Base-by-base conservation (phyloP, 306 rosid species). In the Benincasa hispida region DNA sequence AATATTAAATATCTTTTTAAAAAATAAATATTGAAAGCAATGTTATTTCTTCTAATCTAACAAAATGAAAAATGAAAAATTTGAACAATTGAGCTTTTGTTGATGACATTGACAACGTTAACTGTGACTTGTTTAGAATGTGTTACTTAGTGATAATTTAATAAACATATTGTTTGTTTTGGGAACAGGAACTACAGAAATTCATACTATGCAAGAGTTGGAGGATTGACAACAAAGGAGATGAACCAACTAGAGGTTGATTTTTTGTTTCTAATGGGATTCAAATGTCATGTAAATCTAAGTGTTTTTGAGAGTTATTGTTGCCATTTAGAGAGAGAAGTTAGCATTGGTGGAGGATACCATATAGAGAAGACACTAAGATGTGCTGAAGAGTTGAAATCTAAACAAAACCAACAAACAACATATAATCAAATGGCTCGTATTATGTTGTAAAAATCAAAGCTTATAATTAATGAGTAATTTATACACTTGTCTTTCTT, bases 301-400 rank as follows among this genome's bases (percentile, higher is more conserved):
- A 93, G 98, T 87, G 96, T 91, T 77, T 93, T 93, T 83, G 96
- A 93, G 91, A 93, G 98, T 80, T 93, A 93, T 76, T 93, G 98
- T 53, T 81, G 89, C 72, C 98, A 93, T 83, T 84, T 93, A 70
- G 97, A 93, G 78, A 93, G 98, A 80, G 98, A 93, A 84, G 98
- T 93, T 0, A 90, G 97, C 80, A 87, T 91, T 78, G 98, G 98
- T 73, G 97, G 98, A 84, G 97, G 92, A 21, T 93, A 91, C 76
- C 97, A 93, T 15, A 88, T 91, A 66, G 98, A 93, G 80, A 87
- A 83, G 74, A 89, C 98, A 4, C 59, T 93, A 61, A 78, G 97
- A 65, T 93, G 96, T 82, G 97, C 96, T 8, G 98, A 84, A 81
- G 93, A 89, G 81, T 88, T 93, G 86, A 93, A 89, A 81, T 79